Evolutionary conservation across 1,284 basidiomycete species (phyloP), one percentile per base, ranked within the genome.

Genomic region (Moniliophthora roreri): DNA sequence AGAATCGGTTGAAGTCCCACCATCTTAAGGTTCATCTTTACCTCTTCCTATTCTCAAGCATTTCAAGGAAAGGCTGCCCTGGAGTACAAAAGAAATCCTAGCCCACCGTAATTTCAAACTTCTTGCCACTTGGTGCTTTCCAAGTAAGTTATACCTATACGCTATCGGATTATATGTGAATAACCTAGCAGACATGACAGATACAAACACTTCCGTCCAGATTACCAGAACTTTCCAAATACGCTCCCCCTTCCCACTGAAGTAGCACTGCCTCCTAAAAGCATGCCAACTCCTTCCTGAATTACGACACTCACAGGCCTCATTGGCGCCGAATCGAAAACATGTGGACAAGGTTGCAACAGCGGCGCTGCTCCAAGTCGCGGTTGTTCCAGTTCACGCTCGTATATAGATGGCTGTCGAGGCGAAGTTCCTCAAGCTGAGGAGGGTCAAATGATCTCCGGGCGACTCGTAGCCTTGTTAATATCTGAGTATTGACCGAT

Each of bases 301-400:
- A 90, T 82, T 15, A 85, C 88, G 36, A 81, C 81, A 62, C 84
- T 88, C 21, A 90, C 87, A 2, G 87, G 86, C 18, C 86, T 72
- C 82, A 89, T 87, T 6, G 86, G 84, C 13, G 84, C 78, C 9
- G 82, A 82, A 65, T 91, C 89, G 58, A 80, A 89, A 0, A 89
- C 84, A 66, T 91, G 89, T 13, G 88, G 85, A 53, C 81, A 85
- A 1, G 89, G 89, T 62, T 89, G 86, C 4, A 77, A 73, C 18
- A 91, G 69, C 1, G 83, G 80, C 20, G 73, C 67, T 1, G 78
- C 65, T 8, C 65, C 69, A 11, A 84, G 63, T n/a, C 79, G 69
- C 2, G 81, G 81, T 52, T 76, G 75, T 49, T 81, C 78, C 48
- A 90, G 71, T 56, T 90, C 84, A 46, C 84, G 81, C 66, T 91